Base-by-base conservation (phyloP, 2,329 filamentous ascomycete genomes). In the Diaporthe longicolla region DNA sequence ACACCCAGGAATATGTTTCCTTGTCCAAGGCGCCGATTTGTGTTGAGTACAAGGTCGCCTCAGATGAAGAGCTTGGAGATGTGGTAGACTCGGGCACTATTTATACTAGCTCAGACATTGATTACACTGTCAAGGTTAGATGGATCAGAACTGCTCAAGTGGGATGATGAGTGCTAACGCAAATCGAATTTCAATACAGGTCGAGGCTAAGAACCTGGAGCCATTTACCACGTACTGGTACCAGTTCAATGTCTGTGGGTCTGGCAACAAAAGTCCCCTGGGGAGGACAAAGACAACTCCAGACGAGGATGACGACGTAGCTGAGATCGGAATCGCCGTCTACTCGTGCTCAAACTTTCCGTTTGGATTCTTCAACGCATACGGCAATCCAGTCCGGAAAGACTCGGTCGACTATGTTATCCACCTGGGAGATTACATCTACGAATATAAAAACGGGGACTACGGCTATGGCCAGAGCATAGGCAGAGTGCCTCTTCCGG, bases 251-350 rank as follows among this genome's bases (percentile, higher is more conserved):
- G 87, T 94, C 40, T 95, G 93, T 79, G 84, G 86, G 70, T 92
- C 91, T 0, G 84, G 89, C 72, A 90, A 89, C 69, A 89, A 83
- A 59, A 93, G 90, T 70, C 88, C 90, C 0, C 68, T 94, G 32
- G 93, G 93, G 19, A 85, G 91, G 15, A 94, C 93, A 32, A 94
- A 94, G 84, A 94, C 93, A 0, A 89, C 90, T 6, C 92, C 93
- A 3, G 81, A 82, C 3, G 83, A 85, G 19, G 84, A 89, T 21
- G 89, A 92, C 71, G 84, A 89, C 32, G 87, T 92, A 8, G 84
- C 87, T 1, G 83, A 87, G 24, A 83, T 94, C 71, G 89, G 86
- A 52, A 85, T 94, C 71, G 92, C 92, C 1, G 87, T 95, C 0
- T 94, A 92, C 80, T 94, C 91, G 2, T 94, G 93, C 84, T 88